A percentile compares a stretch with the other conserved stretches of the same genome.
These are phyloP conservation scores for Scopulariopsis brevicaulis DNA, from an alignment of 2,329 filamentous ascomycete species.

Conservation along the genomic window DNA sequence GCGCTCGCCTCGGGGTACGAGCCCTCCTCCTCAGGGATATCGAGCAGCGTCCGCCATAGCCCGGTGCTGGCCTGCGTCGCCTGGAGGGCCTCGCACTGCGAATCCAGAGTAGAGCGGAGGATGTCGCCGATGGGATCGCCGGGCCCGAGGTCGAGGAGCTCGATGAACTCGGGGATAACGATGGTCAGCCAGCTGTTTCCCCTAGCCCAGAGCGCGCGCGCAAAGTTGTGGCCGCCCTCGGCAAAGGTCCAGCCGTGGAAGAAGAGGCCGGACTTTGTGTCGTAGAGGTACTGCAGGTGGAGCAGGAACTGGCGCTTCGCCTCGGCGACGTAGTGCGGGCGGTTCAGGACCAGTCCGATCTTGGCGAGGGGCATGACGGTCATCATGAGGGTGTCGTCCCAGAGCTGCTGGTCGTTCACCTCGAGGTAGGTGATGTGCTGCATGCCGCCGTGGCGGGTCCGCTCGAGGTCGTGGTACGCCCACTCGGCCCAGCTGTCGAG, in stretches of 20 bases:
- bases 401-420: slow-evolving; percentile 63
- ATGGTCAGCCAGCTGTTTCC: slow-evolving; percentile 71
- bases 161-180: slow-evolving; percentile 71
- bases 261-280: slow-evolving; percentile 59
- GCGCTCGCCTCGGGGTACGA: slow-evolving; percentile 70
- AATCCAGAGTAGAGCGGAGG: slow-evolving; percentile 51
- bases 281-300: slow-evolving; percentile 70
- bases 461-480: slow-evolving; percentile 65
- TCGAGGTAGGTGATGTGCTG: slow-evolving; percentile 66
- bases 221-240: slow-evolving; percentile 52
- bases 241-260: slow-evolving; percentile 78
- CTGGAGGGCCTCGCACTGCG: slow-evolving; percentile 56
- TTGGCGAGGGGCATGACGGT: slow-evolving; percentile 71
- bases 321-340: slow-evolving; percentile 65
- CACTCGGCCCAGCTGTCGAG: slow-evolving; percentile 74
- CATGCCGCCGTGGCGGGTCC: slow-evolving; percentile 61
- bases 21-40: slow-evolving; percentile 52
- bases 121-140: slow-evolving; percentile 52
- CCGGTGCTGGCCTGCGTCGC: slow-evolving; percentile 49
- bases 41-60: slow-evolving; percentile 65
- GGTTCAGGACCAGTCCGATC: slow-evolving; percentile 58
- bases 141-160: slow-evolving; percentile 51
- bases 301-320: slow-evolving; percentile 68
- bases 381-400: slow-evolving; percentile 87
- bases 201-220: slow-evolving; percentile 43